Percentiles rank a stretch among this genome's conserved stretches.
Conservation (phyloP, 805 yeast genomes). For the Wickerhamiella siamensis region DNA sequence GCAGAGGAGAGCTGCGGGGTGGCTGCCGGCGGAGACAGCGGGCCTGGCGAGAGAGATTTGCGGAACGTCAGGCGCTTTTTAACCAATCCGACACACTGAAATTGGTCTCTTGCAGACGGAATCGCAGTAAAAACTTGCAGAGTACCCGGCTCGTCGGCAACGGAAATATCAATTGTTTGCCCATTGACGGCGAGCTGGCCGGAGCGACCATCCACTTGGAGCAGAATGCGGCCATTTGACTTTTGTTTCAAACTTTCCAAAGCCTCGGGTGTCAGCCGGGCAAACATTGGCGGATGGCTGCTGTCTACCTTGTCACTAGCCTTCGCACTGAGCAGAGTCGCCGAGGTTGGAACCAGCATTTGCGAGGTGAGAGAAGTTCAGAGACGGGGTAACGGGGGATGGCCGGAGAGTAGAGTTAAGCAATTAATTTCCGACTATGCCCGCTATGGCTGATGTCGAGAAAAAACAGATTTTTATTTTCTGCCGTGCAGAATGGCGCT, state of each 20-base stretch:
- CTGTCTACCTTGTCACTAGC: no score
- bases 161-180: slow-evolving; percentile 10
- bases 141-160: slow-evolving; percentile 15
- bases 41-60: background rate
- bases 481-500: background rate
- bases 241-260: slow-evolving; percentile 2
- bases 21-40: background rate
- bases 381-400: background rate
- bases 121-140: slow-evolving; percentile 12
- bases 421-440: no score
- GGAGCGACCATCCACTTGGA: slow-evolving; percentile 7
- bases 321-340: background rate
- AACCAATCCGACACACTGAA: slow-evolving; percentile 12
- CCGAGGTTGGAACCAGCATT: background rate
- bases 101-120: background rate
- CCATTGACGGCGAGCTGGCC: slow-evolving; percentile 11
- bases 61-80: slow-evolving; percentile 9
- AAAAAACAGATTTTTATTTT: no score
- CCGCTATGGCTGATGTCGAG: no score
- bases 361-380: no score
- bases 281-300: slow-evolving; percentile 17
- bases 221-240: slow-evolving; percentile 1
- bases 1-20: background rate
- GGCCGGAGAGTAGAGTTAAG: background rate
- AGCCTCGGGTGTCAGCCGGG: slow-evolving; percentile 12